Conservation (phyloP, 257 asterid species). For the Striga asiatica region DNA sequence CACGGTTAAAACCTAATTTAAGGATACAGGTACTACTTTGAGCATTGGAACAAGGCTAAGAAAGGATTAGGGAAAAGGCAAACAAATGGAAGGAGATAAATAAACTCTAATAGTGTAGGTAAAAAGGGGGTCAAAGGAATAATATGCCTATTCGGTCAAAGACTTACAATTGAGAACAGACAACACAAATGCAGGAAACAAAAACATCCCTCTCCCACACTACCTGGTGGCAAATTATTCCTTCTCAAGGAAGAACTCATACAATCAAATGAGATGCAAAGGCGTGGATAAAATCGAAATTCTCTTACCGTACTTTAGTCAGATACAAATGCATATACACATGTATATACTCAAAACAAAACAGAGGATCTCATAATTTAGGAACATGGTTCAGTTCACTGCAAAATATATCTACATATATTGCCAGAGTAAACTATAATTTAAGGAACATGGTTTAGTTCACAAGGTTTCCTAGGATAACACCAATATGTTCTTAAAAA, state of each 20-base stretch:
- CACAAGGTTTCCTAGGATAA: no score
- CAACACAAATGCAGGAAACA: no score
- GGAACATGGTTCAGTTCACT: no score
- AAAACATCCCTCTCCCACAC: slow-evolving; percentile 16
- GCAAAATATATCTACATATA: no score
- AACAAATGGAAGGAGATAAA: slow-evolving; percentile 1
- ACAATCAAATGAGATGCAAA: background rate
- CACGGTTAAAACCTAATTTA: background rate
- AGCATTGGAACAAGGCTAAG: no score
- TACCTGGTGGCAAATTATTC: slow-evolving; percentile 8
- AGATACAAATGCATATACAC: no score
- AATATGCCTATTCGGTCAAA: slow-evolving; percentile 35
- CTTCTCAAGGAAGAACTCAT: slow-evolving; percentile 17
- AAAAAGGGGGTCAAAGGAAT: background rate
- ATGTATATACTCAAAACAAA: background rate
- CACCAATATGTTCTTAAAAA: no score
- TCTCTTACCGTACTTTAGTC: background rate
- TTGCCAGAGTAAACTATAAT: no score
- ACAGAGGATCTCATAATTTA: background rate
- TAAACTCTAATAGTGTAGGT: slow-evolving; percentile 32
- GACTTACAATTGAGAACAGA: background rate
- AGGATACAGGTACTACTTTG: background rate
- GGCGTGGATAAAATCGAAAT: background rate
- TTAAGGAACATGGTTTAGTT: no score
- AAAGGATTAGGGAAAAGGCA: background rate